A percentile compares a stretch with the other conserved stretches of the same genome.
Evolutionary conservation across 208 protist species (phyloP).

Genomic region (Strigomonas culicis): DNA sequence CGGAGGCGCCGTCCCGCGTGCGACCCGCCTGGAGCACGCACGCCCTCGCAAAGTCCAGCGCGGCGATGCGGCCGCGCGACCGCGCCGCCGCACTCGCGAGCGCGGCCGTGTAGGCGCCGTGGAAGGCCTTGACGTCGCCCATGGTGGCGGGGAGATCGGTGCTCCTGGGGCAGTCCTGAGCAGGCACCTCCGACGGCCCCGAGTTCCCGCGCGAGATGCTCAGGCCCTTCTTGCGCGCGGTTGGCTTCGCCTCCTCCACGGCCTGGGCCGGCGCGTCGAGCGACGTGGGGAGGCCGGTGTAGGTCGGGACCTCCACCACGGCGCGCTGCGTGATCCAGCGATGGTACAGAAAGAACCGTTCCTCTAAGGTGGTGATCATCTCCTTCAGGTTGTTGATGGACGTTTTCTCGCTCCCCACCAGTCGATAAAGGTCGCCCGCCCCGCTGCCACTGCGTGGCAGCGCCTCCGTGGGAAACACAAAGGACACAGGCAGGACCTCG

Average conservation of each 20-base stretch:
- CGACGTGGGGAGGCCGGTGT: constrained; percentile 26
- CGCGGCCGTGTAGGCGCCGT: background rate
- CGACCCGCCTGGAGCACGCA: background rate
- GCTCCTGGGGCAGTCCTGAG: background rate
- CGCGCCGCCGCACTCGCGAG: background rate
- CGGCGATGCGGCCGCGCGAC: background rate
- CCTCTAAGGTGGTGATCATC: constrained; percentile 21
- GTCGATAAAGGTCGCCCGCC: constrained; percentile 7
- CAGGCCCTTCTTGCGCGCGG: constrained; percentile 9
- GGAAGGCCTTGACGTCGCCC: constrained; percentile 14
- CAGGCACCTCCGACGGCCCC: background rate
- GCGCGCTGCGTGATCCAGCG: constrained; percentile 16
- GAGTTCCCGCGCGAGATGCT: constrained; percentile 1
- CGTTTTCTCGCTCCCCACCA: constrained; percentile 19
- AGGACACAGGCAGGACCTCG: constrained; percentile 18
- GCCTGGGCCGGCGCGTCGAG: constrained; percentile 16
- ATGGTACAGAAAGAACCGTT: constrained; percentile 25
- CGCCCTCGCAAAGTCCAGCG: background rate
- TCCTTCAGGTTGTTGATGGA: constrained; percentile 21
- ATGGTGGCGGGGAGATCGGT: constrained; percentile 10
- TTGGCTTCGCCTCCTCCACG: constrained; percentile 8
- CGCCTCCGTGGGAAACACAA: constrained; percentile 22
- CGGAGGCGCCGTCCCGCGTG: background rate
- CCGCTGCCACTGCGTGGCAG: background rate
- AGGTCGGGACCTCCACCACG: constrained; percentile 34